Conservation (phyloP, 2,329 filamentous ascomycete species). For the Plectosphaerella cucumerina region DNA sequence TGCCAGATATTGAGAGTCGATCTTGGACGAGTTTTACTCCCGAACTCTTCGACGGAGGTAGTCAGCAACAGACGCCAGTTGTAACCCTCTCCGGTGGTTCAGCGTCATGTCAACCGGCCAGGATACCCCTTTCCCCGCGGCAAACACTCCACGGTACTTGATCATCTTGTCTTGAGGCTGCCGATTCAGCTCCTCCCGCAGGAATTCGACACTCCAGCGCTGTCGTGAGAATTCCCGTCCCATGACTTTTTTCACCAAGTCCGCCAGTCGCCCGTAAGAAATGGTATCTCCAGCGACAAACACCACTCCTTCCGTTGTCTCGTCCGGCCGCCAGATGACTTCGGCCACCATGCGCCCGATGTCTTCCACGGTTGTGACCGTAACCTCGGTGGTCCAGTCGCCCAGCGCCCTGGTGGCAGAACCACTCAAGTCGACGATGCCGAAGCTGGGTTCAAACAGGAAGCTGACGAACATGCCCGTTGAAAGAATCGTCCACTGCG, state of each 20-base stretch:
- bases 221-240: conserved; percentile 36
- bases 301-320: conserved; percentile 32
- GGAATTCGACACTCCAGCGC: conserved; percentile 40
- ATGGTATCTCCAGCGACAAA: conserved; percentile 61
- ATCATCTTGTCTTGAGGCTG: conserved; percentile 45
- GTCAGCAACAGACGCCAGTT: conserved; percentile 33
- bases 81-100: conserved; percentile 45
- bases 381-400: conserved; percentile 58
- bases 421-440: conserved; percentile 48
- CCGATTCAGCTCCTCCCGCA: conserved; percentile 39
- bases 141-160: conserved; percentile 61
- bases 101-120: conserved; percentile 53
- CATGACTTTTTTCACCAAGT: conserved; percentile 41
- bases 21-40: no score
- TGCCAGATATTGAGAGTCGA: no score
- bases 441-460: conserved; percentile 59
- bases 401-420: conserved; percentile 50
- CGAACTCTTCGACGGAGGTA: conserved; percentile 20
- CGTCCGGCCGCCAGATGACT: conserved; percentile 38
- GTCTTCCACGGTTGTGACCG: conserved; percentile 58
- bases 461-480: conserved; percentile 70
- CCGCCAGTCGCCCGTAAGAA: conserved; percentile 49
- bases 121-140: conserved; percentile 50
- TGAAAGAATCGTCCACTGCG: conserved; percentile 61
- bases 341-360: conserved; percentile 59